Conservation (phyloP, 2,329 filamentous ascomycete species). For the Botrytis medusae region DNA sequence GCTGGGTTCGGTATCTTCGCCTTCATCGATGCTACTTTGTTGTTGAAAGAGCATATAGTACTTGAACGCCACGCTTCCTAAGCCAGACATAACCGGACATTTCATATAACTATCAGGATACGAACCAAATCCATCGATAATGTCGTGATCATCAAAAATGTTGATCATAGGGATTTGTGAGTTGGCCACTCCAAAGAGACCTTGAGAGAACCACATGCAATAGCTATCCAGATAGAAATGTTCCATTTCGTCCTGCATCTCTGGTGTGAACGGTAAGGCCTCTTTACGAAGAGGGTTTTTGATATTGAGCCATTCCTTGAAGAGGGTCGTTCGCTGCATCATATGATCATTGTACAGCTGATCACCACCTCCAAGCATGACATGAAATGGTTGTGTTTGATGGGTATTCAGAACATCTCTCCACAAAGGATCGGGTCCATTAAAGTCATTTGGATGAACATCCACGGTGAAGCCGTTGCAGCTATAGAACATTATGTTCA, state of each 20-base stretch:
- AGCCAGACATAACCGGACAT: slow-evolving; percentile 82
- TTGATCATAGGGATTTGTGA: slow-evolving; percentile 98
- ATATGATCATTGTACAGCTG: slow-evolving; percentile 94
- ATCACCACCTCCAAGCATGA: slow-evolving; percentile 96
- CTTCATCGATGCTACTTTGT: slow-evolving; percentile 81
- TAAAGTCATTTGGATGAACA: slow-evolving; percentile 76
- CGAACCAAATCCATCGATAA: slow-evolving; percentile 88
- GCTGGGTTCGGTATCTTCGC: slow-evolving; percentile 79
- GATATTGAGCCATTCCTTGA: slow-evolving; percentile 80
- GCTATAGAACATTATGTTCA: slow-evolving; percentile 99
- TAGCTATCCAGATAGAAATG: slow-evolving; percentile 86
- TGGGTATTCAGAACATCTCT: slow-evolving; percentile 92
- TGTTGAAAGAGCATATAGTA: slow-evolving; percentile 99
- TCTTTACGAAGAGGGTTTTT: slow-evolving; percentile 80
- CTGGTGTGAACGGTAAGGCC: slow-evolving; percentile 70
- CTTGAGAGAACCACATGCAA: slow-evolving; percentile 93
- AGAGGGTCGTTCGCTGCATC: slow-evolving; percentile 70
- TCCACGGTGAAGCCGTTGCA: slow-evolving; percentile 92
- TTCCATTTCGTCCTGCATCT: slow-evolving; percentile 88
- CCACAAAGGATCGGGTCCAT: slow-evolving; percentile 94
- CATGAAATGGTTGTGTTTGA: slow-evolving; percentile 89
- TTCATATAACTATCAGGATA: slow-evolving; percentile 92
- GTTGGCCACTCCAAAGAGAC: slow-evolving; percentile 87
- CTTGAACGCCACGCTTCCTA: slow-evolving; percentile 93
- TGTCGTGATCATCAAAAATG: slow-evolving; percentile 94